Base-by-base conservation (phyloP, 2,329 filamentous ascomycete genomes). In the Lachnellula willkommii region DNA sequence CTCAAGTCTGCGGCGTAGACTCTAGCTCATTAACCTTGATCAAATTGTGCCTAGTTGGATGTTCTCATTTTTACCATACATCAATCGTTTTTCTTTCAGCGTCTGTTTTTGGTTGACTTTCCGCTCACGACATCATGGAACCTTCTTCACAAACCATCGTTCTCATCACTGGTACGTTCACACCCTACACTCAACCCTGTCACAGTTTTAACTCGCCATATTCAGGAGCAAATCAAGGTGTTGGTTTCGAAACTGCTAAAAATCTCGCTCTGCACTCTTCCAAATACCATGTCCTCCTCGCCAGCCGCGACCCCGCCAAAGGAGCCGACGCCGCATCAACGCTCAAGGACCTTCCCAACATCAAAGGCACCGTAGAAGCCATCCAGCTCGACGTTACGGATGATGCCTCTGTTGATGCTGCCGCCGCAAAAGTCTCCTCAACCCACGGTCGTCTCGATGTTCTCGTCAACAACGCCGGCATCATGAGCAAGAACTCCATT, bases 211-310 rank as follows among this genome's bases (percentile, higher is more conserved):
- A 20, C 20, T 24, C 20, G 20, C 15, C 24, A 12, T 45, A 11
- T 17, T 7, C 24, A 0, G 75, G 75, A 3, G 69, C 72, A 20
- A 77, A 77, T 52, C 68, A 65, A 1, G 75, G 75, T 4, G 65
- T 77, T 1, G 74, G 75, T 1, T 68, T 70, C 2, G 73, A 76
- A 50, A 68, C 73, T 0, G 68, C 70, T 11, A 66, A 65, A 3
- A 64, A 59, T 42, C 60, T 62, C 37, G 48, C 61, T 40, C 40
- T 47, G 5, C 39, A 50, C 32, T 53, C 55, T 14, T 32, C 52
- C 24, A 52, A 51, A 36, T 62, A 62, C 43, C 60, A 64, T 28
- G 37, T 64, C 20, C 46, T 64, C 20, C 39, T 62, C 17, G 49
- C 52, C 9, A 52, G 54, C 47, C 58, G 62, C 45, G 50, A 53